Base-by-base conservation (phyloP, 2,329 filamentous ascomycete species). In the Beauveria sp. region DNA sequence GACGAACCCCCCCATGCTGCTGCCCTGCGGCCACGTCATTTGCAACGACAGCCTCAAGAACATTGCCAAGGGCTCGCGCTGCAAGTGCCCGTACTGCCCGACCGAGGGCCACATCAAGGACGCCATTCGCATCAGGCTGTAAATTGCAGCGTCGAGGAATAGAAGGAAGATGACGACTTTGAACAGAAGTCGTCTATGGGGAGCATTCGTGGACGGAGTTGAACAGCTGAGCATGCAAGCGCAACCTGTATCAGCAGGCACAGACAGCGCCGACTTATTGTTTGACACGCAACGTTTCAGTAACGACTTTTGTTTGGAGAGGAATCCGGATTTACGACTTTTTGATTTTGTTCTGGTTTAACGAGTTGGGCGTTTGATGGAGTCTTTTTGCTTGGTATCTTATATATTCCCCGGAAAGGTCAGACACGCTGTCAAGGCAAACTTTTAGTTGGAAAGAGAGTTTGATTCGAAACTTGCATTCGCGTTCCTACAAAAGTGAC, bases 1-100 rank as follows among this genome's bases (percentile, higher is more conserved):
- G 69, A 77, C 82, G 26, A 99, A 99, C 72, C 95, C 72, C 95
- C 92, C 95, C 2, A 96, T 98, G 89, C 95, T 97, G 84, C 86
- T 99, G 70, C 90, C 91, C 0, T 99, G 95, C 70, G 93, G 95
- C 6, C 95, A 99, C 76, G 93, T 97, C 58, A 87, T 99, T 99
- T 93, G 92, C 20, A 84, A 87, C 65, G 93, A 97, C 70, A 92
- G 88, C 40, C 77, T 99, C 56, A 85, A 89, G 63, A 87, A 86
- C 70, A 80, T 98, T 47, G 87, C 87, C 60, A 96, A 96, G 75
- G 88, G 88, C 0, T 83, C 79, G 47, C 80, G 88, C 63, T 96
- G 96, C 80, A 99, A 99, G 74, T 99, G 95, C 70, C 95, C 95
- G 0, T 99, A 99, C 72, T 99, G 95, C 71, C 95, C 95, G 0